Conservation (phyloP, 1,284 basidiomycete species). For the Marasmius oreades region DNA sequence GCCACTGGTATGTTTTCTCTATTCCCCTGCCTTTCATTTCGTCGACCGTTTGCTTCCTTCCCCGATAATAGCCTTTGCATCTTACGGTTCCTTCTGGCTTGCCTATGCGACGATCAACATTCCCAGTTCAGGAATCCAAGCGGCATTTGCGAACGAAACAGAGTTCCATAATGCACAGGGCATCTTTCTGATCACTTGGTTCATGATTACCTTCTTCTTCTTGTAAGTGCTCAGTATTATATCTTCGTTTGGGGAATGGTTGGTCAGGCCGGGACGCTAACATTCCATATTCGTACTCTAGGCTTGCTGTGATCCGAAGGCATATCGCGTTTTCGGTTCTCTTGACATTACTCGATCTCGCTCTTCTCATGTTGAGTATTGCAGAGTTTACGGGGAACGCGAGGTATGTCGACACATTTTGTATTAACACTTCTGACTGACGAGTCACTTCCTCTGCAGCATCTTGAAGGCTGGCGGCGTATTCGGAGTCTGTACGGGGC, state of each 20-base stretch:
- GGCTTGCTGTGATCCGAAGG: constrained; percentile 11
- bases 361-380: constrained; percentile 50
- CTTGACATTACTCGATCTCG: constrained; percentile 50
- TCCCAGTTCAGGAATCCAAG: constrained; percentile 56
- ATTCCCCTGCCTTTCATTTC: not conserved
- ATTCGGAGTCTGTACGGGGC: constrained; percentile 66
- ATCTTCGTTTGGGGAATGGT: not conserved
- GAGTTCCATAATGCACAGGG: constrained; percentile 60
- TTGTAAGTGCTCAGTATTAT: constrained; percentile 20
- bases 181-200: constrained; percentile 67
- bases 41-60: not conserved
- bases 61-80: constrained; percentile 53
- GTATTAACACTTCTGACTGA: not conserved
- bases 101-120: constrained; percentile 67
- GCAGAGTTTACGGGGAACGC: constrained; percentile 32
- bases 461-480: constrained; percentile 63
- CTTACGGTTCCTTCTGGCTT: constrained; percentile 79
- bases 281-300: not conserved
- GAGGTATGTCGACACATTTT: constrained; percentile 20
- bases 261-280: no score
- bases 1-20: constrained; percentile 53
- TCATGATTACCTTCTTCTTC: constrained; percentile 34
- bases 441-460: constrained; percentile 27
- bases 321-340: constrained; percentile 10
- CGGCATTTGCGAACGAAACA: constrained; percentile 38